A percentile compares a stretch with the other conserved stretches of the same genome.
Conservation (phyloP, 495 filamentous ascomycete species). For the Penicillium cinerascens region DNA sequence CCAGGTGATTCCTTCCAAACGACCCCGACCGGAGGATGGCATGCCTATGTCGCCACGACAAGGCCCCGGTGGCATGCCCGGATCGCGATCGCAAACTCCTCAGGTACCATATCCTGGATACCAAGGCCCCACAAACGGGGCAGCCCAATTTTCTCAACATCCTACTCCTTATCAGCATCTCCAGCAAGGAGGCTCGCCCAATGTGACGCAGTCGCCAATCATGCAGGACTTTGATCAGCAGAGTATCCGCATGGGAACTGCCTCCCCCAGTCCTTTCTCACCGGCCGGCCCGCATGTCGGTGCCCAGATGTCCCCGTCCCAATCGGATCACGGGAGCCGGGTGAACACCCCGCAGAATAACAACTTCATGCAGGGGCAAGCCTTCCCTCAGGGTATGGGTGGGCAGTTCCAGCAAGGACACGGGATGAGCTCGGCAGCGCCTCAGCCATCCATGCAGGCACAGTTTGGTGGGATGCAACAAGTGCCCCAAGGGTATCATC, state of each 20-base stretch:
- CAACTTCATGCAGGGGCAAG: conserved; percentile 57
- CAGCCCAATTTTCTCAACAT: conserved; percentile 47
- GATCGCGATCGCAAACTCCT: conserved; percentile 90
- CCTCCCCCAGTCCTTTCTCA: conserved; percentile 88
- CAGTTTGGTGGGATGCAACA: conserved; percentile 41
- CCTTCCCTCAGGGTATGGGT: conserved; percentile 56
- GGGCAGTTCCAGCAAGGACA: conserved; percentile 50
- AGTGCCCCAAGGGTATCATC: conserved; percentile 48
- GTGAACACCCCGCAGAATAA: conserved; percentile 72
- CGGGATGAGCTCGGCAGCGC: conserved; percentile 34
- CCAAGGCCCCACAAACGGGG: conserved; percentile 56
- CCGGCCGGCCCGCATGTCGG: conserved; percentile 69
- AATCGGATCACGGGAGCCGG: conserved; percentile 70
- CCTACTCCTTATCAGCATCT: conserved; percentile 77
- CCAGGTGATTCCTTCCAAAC: conserved; percentile 82
- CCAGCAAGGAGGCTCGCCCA: conserved; percentile 74
- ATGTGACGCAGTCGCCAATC: conserved; percentile 84
- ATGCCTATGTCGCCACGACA: conserved; percentile 78
- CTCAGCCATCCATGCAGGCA: conserved; percentile 37
- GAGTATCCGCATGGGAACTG: conserved; percentile 78
- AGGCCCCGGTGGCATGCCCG: conserved; percentile 66
- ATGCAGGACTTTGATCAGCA: conserved; percentile 69
- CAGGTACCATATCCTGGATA: conserved; percentile 64
- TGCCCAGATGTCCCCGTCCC: conserved; percentile 73
- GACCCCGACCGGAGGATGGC: conserved; percentile 81